Evolutionary conservation across 805 yeast genomes (phyloP).

Genomic region (Wickerhamiella parazyma): DNA sequence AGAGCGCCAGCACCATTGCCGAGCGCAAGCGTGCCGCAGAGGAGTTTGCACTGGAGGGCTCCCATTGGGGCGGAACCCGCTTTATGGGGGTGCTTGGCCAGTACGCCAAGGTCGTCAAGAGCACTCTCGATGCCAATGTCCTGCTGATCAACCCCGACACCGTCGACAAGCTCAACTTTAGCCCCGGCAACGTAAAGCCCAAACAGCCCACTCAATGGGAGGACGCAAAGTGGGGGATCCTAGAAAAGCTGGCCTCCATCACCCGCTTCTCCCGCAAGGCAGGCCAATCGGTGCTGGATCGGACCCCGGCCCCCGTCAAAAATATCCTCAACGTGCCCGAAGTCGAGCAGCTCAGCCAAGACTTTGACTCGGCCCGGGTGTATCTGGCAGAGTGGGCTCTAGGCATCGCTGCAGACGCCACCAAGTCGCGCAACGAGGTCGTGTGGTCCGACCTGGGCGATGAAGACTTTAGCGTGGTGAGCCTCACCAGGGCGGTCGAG

Average conservation of each 20-base stretch:
- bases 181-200: constrained; percentile 32
- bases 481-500: constrained; percentile 41
- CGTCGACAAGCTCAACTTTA: constrained; percentile 47
- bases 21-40: constrained; percentile 47
- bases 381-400: constrained; percentile 95
- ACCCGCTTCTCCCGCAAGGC: constrained; percentile 50
- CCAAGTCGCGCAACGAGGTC: constrained; percentile 32
- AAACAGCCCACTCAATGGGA: constrained; percentile 28
- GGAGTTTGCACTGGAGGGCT: constrained; percentile 49
- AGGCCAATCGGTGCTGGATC: constrained; percentile 46
- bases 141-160: constrained; percentile 66
- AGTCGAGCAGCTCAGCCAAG: constrained; percentile 68
- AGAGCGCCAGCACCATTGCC: constrained; percentile 56
- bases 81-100: constrained; percentile 43
- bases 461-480: constrained; percentile 32
- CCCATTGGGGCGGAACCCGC: constrained; percentile 86
- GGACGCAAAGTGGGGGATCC: constrained; percentile 71
- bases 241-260: constrained; percentile 72
- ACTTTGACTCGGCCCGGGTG: constrained; percentile 83
- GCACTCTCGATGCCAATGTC: constrained; percentile 59
- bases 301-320: constrained; percentile 43
- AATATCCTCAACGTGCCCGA: constrained; percentile 61
- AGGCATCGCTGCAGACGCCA: constrained; percentile 85
- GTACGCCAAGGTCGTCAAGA: constrained; percentile 49
- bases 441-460: constrained; percentile 27